Base-by-base conservation (phyloP, 116 monocot genomes). In the Cymodocea nodosa region DNA sequence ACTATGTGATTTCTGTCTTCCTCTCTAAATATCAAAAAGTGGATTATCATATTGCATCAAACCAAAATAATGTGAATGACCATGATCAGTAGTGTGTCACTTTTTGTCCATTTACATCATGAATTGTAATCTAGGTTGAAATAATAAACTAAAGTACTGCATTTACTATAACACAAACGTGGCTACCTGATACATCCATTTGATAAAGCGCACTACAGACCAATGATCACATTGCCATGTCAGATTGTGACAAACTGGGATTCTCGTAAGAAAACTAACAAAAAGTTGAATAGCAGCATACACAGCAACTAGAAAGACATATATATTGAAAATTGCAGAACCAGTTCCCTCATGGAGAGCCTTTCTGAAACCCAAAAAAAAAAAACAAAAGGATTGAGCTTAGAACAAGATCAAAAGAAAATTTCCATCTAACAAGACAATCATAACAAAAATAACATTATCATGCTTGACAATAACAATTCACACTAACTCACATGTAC, bases 101-200 rank as follows among this genome's bases (percentile, higher is more conserved):
- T 30, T 30, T 30, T 30, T 30, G 3, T 30, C 3, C 2, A 1
- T 30, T 30, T 30, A 30, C 30, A 30, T 30, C 30, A 30, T 30
- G 30, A 30, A 30, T 30, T 30, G 30, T 30, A 3, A 30, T 30
- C 30, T 3, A 30, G 30, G 30, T 30, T 30, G 30, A 30, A 30
- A 1, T 1, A 30, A 30, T 3, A 30, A 30, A 30, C 30, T 30
- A 3, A 30, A 30, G 30, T 30, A n/a, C n/a, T n/a, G 30, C 30
- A 30, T 3, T 1, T 30, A 30, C 30, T 30, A 30, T 30, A 30
- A 30, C 30, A 30, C 30, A 30, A 30, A 30, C 3, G 30, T 30
- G 30, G 30, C 30, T 30, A 30, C 95, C 90, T 95, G 87, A 60
- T 90, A 79, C 87, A 95, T 83, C 95, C 95, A 95, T 66, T 90